Percentiles rank a stretch among this genome's conserved stretches.
Conservation (phyloP, 331 rosid genomes). For the Malus hybrid region DNA sequence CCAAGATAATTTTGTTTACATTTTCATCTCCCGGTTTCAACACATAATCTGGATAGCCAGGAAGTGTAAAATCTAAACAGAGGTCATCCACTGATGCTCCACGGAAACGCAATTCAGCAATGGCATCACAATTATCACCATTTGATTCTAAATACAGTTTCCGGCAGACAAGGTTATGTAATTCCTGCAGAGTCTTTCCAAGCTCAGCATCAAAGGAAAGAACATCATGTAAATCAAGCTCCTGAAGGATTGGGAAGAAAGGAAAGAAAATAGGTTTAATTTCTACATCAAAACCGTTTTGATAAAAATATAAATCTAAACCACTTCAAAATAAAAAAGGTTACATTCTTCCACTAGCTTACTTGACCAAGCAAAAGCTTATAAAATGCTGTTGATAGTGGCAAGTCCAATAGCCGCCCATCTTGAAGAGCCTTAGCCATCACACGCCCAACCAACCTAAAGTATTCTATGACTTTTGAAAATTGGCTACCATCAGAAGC, state of each 20-base stretch:
- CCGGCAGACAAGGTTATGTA: constrained; percentile 68
- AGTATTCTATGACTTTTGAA: constrained; percentile 71
- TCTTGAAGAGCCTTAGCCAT: constrained; percentile 98
- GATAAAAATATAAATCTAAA: neutral
- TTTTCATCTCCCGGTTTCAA: constrained; percentile 79
- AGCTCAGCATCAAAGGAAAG: constrained; percentile 78
- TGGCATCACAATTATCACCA: constrained; percentile 26
- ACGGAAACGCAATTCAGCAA: constrained; percentile 42
- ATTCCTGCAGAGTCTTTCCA: constrained; percentile 86
- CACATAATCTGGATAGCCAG: constrained; percentile 82
- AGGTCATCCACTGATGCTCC: constrained; percentile 84
- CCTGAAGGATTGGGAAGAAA: constrained; percentile 38
- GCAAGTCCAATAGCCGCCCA: constrained; percentile 91
- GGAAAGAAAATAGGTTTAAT: neutral
- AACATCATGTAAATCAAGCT: constrained; percentile 92
- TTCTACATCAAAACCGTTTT: neutral
- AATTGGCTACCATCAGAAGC: constrained; percentile 67
- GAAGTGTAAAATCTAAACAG: constrained; percentile 78
- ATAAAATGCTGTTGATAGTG: constrained; percentile 78
- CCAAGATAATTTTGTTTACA: constrained; percentile 31
- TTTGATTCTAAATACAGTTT: constrained; percentile 55
- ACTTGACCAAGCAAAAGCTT: constrained; percentile 91
- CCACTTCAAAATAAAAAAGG: neutral
- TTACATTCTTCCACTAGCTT: constrained; percentile 18
- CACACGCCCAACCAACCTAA: constrained; percentile 83